Evolutionary conservation across 169 alveolate species (phyloP), one percentile per base, ranked within the genome.

Genomic region (Plasmodium cynomolgi): DNA sequence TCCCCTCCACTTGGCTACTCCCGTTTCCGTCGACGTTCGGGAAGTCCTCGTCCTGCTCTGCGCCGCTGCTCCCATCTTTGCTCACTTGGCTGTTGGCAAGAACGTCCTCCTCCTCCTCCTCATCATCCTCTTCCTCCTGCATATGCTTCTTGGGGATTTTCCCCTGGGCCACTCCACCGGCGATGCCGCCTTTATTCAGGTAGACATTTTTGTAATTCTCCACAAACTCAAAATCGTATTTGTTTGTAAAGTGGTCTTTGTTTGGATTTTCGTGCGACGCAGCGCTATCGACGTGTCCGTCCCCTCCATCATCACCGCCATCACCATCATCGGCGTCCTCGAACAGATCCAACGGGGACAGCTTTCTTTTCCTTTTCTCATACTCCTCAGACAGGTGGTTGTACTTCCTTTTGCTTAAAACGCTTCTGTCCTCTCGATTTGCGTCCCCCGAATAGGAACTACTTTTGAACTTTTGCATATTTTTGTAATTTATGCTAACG

Each of bases 291-390:
- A 23, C 83, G 17, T 71, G 75, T 3, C n/a, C 58, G 13, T 47
- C n/a, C 0, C 5, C 44, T 3, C n/a, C 58, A 47, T 47, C n/a
- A 11, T 37, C 44, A 37, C 44, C 44, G 44, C 44, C 20, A 13
- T 11, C 17, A 9, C n/a, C 58, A 47, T 29, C 41, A 31, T 17
- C 34, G 50, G 23, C 83, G 17, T 84, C 92, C 8, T 44, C 75
- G 75, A 26, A 84, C 17, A 68, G 26, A 31, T 41, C 31, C 3
- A 13, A 31, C 26, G 73, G 17, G 33, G 79, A 82, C 17, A 54
- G 1, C n/a, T 82, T 50, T 13, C 33, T 84, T 84, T 84, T 84
- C 50, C 34, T 84, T 68, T 84, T 71, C 74, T 71, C 82, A 84
- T 84, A 84, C 33, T 68, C 83, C 7, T 20, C 83, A 20, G 37